Evolutionary conservation across 1,284 basidiomycete species (phyloP), one percentile per base, ranked within the genome.

Genomic region (Microbotryomycetes sp.): DNA sequence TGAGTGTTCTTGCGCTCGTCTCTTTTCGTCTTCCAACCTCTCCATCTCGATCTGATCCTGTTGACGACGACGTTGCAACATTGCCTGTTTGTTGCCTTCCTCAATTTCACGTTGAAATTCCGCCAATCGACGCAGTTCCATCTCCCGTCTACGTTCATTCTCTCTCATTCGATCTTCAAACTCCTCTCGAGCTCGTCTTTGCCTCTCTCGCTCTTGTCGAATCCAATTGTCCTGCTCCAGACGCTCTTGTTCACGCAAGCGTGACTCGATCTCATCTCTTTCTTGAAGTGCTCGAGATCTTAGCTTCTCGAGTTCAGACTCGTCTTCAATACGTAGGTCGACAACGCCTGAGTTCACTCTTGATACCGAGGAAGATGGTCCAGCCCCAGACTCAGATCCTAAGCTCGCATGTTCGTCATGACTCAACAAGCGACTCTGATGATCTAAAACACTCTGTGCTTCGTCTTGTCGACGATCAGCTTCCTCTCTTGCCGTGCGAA

Each of bases 381-480:
- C 28, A 14, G 42, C 28, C 16, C 58, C 58, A 3, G 46, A 29
- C 48, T 62, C 64, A 1, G 58, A 57, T 16, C 58, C 64, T 22
- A 60, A 26, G 30, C 56, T 30, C 5, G 49, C 14, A 16, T 54
- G 49, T 5, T 63, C 60, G 42, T 52, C 61, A 15, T 59, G 60
- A 16, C 59, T 30, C 29, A 63, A 54, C 28, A 54, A 49, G 36
- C 52, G 56, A 16, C 58, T 56, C 22, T 60, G 59, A 14, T 48
- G 49, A 48, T 63, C 61, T 22, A 63, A 49, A 25, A 48, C 64
- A 45, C 60, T 55, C 2, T 59, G 61, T 1, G 65, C 65, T 22
- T 66, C 65, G 31, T 66, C 65, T 14, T 67, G 65, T 0, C 62
- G 53, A 0, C 15, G 46, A 0, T 55, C 51, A 0, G 65, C 65